A percentile compares a stretch with the other conserved stretches of the same genome.
Conservation (phyloP, 2,329 filamentous ascomycete genomes). For the Alternaria longipes region DNA sequence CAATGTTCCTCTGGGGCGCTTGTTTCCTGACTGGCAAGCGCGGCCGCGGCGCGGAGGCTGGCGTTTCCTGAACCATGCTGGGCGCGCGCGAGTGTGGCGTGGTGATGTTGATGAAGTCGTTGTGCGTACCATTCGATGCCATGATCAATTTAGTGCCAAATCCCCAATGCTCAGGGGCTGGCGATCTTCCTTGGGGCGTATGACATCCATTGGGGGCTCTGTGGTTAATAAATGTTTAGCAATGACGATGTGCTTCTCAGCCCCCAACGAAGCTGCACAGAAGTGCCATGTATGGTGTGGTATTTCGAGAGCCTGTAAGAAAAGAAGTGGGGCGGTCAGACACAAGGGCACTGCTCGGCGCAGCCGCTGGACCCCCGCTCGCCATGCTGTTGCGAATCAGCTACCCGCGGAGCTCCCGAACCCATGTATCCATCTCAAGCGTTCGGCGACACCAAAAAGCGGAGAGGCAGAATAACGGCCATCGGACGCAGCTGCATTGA, state of each 20-base stretch:
- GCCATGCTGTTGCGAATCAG: slow-evolving; percentile 35
- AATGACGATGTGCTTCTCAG: slow-evolving; percentile 34
- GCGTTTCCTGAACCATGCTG: slow-evolving; percentile 46
- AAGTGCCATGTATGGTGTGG: slow-evolving; percentile 31
- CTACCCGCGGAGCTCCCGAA: slow-evolving; percentile 29
- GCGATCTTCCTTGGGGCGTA: slow-evolving; percentile 23
- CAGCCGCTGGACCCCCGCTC: slow-evolving; percentile 43
- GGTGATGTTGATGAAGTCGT: slow-evolving; percentile 50
- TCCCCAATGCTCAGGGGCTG: slow-evolving; percentile 28
- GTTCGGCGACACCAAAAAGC: slow-evolving; percentile 30
- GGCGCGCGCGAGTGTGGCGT: slow-evolving; percentile 48
- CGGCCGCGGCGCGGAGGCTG: slow-evolving; percentile 26
- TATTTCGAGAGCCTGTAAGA: slow-evolving; percentile 47
- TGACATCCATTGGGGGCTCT: slow-evolving; percentile 41
- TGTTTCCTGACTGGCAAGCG: slow-evolving; percentile 56
- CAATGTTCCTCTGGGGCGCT: slow-evolving; percentile 71
- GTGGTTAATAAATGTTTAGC: slow-evolving; percentile 36
- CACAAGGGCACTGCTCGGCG: slow-evolving; percentile 38
- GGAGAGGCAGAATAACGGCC: slow-evolving; percentile 32
- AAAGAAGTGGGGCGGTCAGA: slow-evolving; percentile 49
- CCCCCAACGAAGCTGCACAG: slow-evolving; percentile 41
- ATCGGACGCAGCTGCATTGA: slow-evolving; percentile 28
- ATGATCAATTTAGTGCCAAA: slow-evolving; percentile 38
- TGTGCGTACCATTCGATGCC: slow-evolving; percentile 48
- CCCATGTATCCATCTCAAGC: slow-evolving; percentile 1